Conservation (phyloP, 2,329 filamentous ascomycete genomes). For the Phialemoniopsis sp. region DNA sequence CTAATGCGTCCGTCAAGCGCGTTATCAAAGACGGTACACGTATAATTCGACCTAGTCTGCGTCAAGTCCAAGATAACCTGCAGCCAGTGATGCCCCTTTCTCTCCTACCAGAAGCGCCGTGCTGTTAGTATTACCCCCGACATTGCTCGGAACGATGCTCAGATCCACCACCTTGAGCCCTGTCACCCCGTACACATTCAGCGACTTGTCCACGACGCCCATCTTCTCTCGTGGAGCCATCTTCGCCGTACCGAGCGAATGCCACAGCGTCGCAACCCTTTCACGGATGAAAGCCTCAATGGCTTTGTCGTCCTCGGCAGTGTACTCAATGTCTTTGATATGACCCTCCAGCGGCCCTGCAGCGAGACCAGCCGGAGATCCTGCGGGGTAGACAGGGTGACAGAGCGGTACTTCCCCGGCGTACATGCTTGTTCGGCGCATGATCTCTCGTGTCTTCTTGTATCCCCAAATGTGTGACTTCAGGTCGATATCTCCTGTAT, state of each 20-base stretch:
- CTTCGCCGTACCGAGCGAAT: conserved; percentile 33
- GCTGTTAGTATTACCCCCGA: conserved; percentile 41
- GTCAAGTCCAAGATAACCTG: too few relatives aligned
- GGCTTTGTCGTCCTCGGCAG: conserved; percentile 37
- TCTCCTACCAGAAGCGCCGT: conserved; percentile 45
- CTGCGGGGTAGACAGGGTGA: conserved; percentile 16
- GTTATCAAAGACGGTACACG: too few relatives aligned
- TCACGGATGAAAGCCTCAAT: conserved; percentile 37
- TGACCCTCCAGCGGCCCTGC: conserved; percentile 15
- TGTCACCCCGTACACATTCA: conserved; percentile 34
- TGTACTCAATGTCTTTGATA: conserved; percentile 28
- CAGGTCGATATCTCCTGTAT: conserved; percentile 39
- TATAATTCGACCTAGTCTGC: too few relatives aligned
- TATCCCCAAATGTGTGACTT: conserved; percentile 48
- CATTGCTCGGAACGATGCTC: conserved; percentile 27
- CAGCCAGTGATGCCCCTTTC: conserved; percentile 18
- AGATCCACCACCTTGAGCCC: conserved; percentile 33
- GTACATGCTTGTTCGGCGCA: conserved; percentile 37
- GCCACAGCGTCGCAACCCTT: conserved; percentile 33
- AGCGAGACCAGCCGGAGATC: conserved; percentile 7
- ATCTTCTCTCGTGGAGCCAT: conserved; percentile 32
- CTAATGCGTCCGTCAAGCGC: too few relatives aligned
- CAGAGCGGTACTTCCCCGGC: conserved; percentile 17
- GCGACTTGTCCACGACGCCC: conserved; percentile 33
- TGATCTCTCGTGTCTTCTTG: conserved; percentile 42